Conservation (phyloP, 352 stramenopile genomes). For the Globisporangium ultimum region DNA sequence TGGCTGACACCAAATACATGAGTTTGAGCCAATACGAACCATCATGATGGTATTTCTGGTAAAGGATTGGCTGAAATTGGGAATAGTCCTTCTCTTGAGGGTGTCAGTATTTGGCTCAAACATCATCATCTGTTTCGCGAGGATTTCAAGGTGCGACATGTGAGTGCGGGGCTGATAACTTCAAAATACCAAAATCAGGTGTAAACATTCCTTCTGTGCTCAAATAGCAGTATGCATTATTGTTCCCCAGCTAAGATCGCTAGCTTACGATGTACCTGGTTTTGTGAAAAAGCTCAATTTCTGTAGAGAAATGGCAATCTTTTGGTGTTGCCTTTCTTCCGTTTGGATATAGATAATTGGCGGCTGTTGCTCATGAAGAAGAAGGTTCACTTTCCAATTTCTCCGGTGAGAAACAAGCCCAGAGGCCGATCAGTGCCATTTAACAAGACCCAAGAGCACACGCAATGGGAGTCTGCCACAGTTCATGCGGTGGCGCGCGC, state of each 20-base stretch:
- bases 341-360: too few relatives aligned
- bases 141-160: slow-evolving; percentile 8
- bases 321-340: neutral
- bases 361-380: slow-evolving; percentile 1
- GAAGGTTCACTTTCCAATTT: neutral
- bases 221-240: neutral
- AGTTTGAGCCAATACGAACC: too few relatives aligned
- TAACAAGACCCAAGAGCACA: neutral
- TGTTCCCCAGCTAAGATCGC: neutral
- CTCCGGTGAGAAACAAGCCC: neutral
- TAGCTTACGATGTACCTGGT: neutral
- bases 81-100: slow-evolving; percentile 3
- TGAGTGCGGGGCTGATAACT: neutral
- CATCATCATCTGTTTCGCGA: neutral
- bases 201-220: neutral
- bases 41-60: slow-evolving; percentile 8
- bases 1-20: too few relatives aligned
- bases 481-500: slow-evolving; percentile 44
- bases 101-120: neutral
- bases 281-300: neutral
- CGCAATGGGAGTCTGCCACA: slow-evolving; percentile 57
- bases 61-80: neutral
- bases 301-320: slow-evolving; percentile 2
- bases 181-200: slow-evolving; percentile 1
- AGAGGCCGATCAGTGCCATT: neutral